Base-by-base conservation (phyloP, 805 yeast genomes). In the Lipomyces oligophaga region DNA sequence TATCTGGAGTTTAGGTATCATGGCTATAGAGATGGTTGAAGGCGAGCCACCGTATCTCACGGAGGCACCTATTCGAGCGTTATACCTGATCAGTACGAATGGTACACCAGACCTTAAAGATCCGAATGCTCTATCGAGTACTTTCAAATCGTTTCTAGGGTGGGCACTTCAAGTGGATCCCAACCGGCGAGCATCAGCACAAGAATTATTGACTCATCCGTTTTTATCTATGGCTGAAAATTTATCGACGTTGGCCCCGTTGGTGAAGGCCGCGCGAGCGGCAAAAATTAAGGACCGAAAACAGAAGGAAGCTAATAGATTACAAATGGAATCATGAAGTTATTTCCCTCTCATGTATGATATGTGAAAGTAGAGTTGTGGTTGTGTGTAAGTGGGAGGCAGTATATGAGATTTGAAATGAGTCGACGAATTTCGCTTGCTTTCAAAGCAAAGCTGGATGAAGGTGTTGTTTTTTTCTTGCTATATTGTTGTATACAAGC, bases 21-120 rank as follows among this genome's bases (percentile, higher is more conserved):
- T 93, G 97, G 81, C 86, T 18, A 93, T 93, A 60, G 99, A 93
- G 68, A 90, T 93, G 97, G 86, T 93, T 57, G 98, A 93, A 67
- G 96, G 97, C 21, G 98, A 93, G 65, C 99, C 99, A 11, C 99
- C 99, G 2, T 93, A 93, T 62, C 72, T 93, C 63, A 90, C 90
- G 60, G 99, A 93, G 66, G 86, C 94, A 31, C 99, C 98, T 19
- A 75, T 93, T 63, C 79, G 93, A 60, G 97, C 97, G 0, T 72
- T 93, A 41, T 93, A 89, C 67, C 72, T 93, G 65, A 93, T 93
- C 72, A 96, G 96, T 4, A 87, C 96, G 0, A 90, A 87, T 60
- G 98, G 98, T 43, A 93, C 97, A 0, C 99, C 99, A 19, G 81
- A 81, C 57, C 72, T 93, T 63, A 88, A 89, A 66, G 86, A 88